A percentile compares a stretch with the other conserved stretches of the same genome.
Conservation (phyloP, 495 filamentous ascomycete genomes). For the Darksidea phi region DNA sequence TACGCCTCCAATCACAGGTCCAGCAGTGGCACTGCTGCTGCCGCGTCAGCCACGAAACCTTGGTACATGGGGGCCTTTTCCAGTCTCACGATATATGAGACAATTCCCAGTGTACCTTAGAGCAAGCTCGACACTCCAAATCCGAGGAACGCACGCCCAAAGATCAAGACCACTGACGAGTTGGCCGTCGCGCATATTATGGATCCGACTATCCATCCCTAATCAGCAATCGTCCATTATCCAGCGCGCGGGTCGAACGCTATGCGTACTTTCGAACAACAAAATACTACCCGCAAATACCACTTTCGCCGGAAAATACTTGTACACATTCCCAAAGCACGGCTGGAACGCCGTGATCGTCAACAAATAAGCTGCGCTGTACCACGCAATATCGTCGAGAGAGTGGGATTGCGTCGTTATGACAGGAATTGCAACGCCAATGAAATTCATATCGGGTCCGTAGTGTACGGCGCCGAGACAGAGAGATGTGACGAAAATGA, state of each 20-base stretch:
- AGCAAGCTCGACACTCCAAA: slow-evolving; percentile 4
- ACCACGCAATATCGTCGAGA: slow-evolving; percentile 52
- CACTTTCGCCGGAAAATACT: slow-evolving; percentile 26
- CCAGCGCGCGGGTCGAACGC: not conserved
- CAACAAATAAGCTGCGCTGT: slow-evolving; percentile 54
- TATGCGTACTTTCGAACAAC: slow-evolving; percentile 41
- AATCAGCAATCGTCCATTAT: not conserved
- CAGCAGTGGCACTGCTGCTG: slow-evolving; percentile 36
- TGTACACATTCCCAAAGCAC: slow-evolving; percentile 54
- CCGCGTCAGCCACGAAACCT: slow-evolving; percentile 32
- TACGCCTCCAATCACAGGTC: slow-evolving; percentile 33
- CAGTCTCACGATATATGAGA: slow-evolving; percentile 1
- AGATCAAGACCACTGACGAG: slow-evolving; percentile 1
- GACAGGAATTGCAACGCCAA: slow-evolving; percentile 46
- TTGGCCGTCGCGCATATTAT: slow-evolving; percentile 2
- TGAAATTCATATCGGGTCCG: slow-evolving; percentile 26
- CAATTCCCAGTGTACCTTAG: slow-evolving; percentile 7
- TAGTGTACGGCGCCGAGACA: not conserved
- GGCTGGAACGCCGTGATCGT: slow-evolving; percentile 56
- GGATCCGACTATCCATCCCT: slow-evolving; percentile 24
- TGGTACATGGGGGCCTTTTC: slow-evolving; percentile 8
- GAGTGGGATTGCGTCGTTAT: slow-evolving; percentile 54
- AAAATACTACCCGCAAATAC: slow-evolving; percentile 29
- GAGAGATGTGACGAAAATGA: not conserved
- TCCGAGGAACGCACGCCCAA: slow-evolving; percentile 7